Base-by-base conservation (phyloP, 2,329 filamentous ascomycete species). In the Xylaria sp. region DNA sequence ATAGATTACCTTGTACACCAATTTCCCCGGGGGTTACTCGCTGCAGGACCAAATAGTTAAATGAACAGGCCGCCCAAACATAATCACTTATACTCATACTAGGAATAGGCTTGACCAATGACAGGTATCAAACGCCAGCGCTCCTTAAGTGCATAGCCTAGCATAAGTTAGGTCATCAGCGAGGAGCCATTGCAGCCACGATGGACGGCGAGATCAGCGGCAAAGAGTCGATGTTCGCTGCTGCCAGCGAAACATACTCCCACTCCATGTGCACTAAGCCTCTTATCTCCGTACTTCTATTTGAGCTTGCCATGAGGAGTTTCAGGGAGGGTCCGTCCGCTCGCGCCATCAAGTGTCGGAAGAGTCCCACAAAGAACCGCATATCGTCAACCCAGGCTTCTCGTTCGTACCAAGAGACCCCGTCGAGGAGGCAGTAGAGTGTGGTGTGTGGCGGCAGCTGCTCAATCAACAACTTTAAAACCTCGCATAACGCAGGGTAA, bases 361-460 rank as follows among this genome's bases (percentile, higher is more conserved):
- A 53, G 1, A 63, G 15, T 2, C 57, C 57, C 4, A 60, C 6
- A 10, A 60, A 40, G 15, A 56, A 60, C 2, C 17, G 8, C 1
- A 63, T 38, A 2, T 60, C 31, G 6, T 13, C 13, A n/a, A 33
- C 17, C 56, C 60, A 63, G 21, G 46, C 6, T n/a, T 17, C 23
- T 17, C 56, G 56, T 23, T 63, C 55, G 46, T 60, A 63, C 54
- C 51, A 60, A 19, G 60, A 60, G 4, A 63, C 33, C 0, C 60
- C 60, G 21, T 63, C 60, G 17, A 63, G 17, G 2, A 63, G 57
- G 11, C 49, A 48, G 51, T 47, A 63, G 3, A 63, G 15, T 6
- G 29, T 48, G 1, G 33, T 46, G 0, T 35, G 37, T 4, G 46
- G 29, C 1, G 56, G 27, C 1, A 56, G 7, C 8, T 63, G 60